These are phyloP conservation scores for Pseudozyma tsukubaensis DNA, from an alignment of 1,284 basidiomycete species.

Conservation along the genomic window DNA sequence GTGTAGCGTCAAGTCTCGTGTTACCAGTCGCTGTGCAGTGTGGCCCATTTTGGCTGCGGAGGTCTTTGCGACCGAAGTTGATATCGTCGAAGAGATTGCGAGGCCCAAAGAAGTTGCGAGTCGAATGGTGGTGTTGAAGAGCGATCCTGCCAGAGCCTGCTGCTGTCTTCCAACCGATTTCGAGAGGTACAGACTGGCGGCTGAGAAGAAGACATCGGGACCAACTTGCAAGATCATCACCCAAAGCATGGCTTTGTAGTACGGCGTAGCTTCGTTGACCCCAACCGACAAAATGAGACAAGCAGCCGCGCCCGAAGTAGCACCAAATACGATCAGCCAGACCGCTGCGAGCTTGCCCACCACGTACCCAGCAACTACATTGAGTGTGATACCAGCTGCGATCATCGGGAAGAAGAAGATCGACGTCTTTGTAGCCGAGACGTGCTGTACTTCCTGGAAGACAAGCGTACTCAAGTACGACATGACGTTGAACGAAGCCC, in stretches of 20 bases:
- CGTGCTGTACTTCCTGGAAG: constrained; percentile 67
- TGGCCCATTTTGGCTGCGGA: constrained; percentile 17
- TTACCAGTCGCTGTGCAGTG: constrained; percentile 7
- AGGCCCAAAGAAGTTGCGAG: constrained; percentile 62
- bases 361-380: constrained; percentile 57
- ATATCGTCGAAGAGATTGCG: constrained; percentile 56
- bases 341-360: constrained; percentile 59
- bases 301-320: constrained; percentile 75
- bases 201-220: constrained; percentile 58
- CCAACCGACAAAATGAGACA: constrained; percentile 77
- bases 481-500: constrained; percentile 74
- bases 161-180: constrained; percentile 48
- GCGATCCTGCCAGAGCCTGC: constrained; percentile 57
- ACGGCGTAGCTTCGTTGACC: constrained; percentile 75
- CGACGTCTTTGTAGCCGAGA: constrained; percentile 77
- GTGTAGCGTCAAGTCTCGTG: constrained; percentile 11
- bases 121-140: constrained; percentile 62
- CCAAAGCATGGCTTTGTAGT: constrained; percentile 85
- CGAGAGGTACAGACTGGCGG: constrained; percentile 50
- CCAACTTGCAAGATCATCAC: constrained; percentile 74
- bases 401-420: constrained; percentile 81
- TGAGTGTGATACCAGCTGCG: constrained; percentile 63
- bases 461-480: constrained; percentile 53
- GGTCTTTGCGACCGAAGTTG: constrained; percentile 47
- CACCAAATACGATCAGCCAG: constrained; percentile 59